Evolutionary conservation across 352 stramenopile species (phyloP).

Genomic region (Phytophthora fragariae): DNA sequence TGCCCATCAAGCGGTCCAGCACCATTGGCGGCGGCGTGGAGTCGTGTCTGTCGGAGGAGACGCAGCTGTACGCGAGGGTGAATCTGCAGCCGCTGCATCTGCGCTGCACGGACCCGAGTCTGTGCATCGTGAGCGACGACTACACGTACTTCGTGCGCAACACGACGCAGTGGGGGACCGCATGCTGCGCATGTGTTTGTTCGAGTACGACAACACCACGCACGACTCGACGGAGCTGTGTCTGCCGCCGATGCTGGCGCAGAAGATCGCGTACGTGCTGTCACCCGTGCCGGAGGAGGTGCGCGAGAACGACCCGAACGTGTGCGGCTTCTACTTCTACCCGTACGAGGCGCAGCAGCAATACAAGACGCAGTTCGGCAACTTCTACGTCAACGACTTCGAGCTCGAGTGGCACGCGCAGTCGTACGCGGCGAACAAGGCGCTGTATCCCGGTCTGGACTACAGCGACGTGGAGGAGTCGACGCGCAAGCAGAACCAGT

Average conservation of each 20-base stretch:
- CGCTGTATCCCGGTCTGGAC: slow-evolving; percentile 56
- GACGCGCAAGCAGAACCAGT: slow-evolving; percentile 70
- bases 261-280: slow-evolving; percentile 70
- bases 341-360: slow-evolving; percentile 71
- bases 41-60: slow-evolving; percentile 64
- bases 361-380: slow-evolving; percentile 63
- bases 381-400: slow-evolving; percentile 82
- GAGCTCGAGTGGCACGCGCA: slow-evolving; percentile 72
- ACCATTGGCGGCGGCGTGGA: slow-evolving; percentile 47
- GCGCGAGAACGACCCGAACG: slow-evolving; percentile 65
- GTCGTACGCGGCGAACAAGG: slow-evolving; percentile 68
- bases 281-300: slow-evolving; percentile 60
- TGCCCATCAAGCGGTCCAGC: slow-evolving; percentile 41
- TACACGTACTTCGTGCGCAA: slow-evolving; percentile 74
- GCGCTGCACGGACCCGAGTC: slow-evolving; percentile 56
- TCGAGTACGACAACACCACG: slow-evolving; percentile 63
- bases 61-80: slow-evolving; percentile 60
- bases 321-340: slow-evolving; percentile 82
- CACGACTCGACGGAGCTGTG: slow-evolving; percentile 64
- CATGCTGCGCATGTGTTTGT: slow-evolving; percentile 79
- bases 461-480: slow-evolving; percentile 68
- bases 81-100: slow-evolving; percentile 72
- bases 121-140: slow-evolving; percentile 46
- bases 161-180: slow-evolving; percentile 62
- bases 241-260: slow-evolving; percentile 60